Percentiles rank a stretch among this genome's conserved stretches.
phyloP scores from a whole-genome alignment of 371 early-diverging fungal species.

The Basidiobolus heterosporus region DNA sequence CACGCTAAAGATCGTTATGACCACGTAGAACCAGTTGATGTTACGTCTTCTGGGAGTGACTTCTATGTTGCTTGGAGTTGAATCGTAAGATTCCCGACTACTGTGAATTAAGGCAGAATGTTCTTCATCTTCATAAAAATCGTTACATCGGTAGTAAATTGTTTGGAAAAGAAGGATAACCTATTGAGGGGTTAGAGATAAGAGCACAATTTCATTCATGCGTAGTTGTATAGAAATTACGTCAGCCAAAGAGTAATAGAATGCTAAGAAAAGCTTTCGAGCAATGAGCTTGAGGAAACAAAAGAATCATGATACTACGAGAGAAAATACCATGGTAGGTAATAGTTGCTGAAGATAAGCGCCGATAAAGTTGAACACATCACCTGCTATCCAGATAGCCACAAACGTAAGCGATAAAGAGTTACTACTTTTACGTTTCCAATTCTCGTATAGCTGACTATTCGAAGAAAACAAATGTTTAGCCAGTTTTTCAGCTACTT shows the following conservation, averaged over 20 bases:
- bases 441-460: slow-evolving; percentile 49
- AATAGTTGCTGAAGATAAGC: slow-evolving; percentile 57
- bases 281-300: neutral
- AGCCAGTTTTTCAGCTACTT: neutral
- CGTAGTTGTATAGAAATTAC: too few species aligned
- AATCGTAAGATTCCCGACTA: slow-evolving; percentile 2
- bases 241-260: slow-evolving; percentile 16
- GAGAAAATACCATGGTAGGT: slow-evolving; percentile 35
- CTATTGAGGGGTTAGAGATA: slow-evolving; percentile 1
- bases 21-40: neutral
- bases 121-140: slow-evolving; percentile 9
- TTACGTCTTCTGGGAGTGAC: slow-evolving; percentile 1
- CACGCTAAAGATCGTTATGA: neutral
- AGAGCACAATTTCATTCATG: too few species aligned
- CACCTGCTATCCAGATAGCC: slow-evolving; percentile 70
- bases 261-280: slow-evolving; percentile 12
- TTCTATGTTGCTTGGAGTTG: neutral
- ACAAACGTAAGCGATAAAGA: slow-evolving; percentile 54
- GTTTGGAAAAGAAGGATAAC: slow-evolving; percentile 31
- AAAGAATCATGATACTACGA: neutral
- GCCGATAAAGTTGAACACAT: slow-evolving; percentile 59
- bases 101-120: slow-evolving; percentile 14
- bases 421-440: slow-evolving; percentile 32
- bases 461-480: neutral
- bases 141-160: slow-evolving; percentile 23